Evolutionary conservation across 2,329 filamentous ascomycete genomes (phyloP).

Genomic region (Aspergillus melleus): DNA sequence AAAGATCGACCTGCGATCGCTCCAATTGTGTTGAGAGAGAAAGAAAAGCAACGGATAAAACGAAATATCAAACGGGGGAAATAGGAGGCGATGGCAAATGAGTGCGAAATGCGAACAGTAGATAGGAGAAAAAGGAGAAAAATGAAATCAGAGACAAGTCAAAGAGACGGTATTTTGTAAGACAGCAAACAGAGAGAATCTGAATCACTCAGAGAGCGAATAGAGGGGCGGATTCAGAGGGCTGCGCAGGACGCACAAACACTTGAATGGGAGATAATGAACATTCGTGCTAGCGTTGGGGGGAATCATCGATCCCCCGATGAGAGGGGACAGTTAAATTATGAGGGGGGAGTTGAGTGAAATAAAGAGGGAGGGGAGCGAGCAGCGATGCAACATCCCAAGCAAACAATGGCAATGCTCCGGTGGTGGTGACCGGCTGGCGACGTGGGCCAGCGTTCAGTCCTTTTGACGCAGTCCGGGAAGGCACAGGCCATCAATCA

Average conservation of each 20-base stretch:
- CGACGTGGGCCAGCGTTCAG: conserved; percentile 22
- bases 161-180: background rate
- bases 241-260: background rate
- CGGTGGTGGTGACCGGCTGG: conserved; percentile 8
- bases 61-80: background rate
- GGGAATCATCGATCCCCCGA: conserved; percentile 7
- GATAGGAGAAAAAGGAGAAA: background rate
- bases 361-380: conserved; percentile 6
- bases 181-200: background rate
- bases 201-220: background rate
- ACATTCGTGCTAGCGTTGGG: background rate
- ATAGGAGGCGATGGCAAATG: background rate
- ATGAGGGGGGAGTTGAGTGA: conserved; percentile 9
- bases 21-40: background rate
- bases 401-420: conserved; percentile 11
- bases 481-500: conserved; percentile 29
- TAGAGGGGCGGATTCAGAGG: background rate
- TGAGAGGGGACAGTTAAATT: conserved; percentile 10
- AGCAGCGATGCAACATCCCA: conserved; percentile 7
- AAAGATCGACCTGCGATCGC: background rate
- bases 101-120: background rate
- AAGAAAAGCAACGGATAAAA: background rate
- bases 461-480: conserved; percentile 27
- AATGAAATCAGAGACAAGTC: background rate
- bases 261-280: background rate